Evolutionary conservation across 176 grass and related monocot species (phyloP).

Genomic region (Zoysia japonica): DNA sequence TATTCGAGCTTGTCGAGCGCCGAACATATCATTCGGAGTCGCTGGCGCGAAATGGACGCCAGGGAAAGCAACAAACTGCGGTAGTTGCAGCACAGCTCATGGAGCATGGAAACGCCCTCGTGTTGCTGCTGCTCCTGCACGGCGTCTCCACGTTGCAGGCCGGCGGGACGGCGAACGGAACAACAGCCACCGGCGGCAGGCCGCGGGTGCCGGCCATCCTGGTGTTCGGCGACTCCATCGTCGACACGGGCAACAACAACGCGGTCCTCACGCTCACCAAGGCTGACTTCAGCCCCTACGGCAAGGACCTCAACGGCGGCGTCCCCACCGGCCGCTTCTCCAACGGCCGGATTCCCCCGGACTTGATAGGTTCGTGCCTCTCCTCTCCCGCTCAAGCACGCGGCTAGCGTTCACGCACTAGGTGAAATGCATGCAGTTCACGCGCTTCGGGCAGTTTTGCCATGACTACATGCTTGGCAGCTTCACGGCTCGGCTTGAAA

Average conservation of each 20-base stretch:
- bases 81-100: conserved; percentile 22
- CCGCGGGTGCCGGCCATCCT: conserved; percentile 50
- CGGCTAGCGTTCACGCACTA: background rate
- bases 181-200: background rate
- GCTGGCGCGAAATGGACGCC: background rate
- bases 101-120: background rate
- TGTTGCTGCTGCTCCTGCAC: background rate
- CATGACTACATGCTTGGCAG: background rate
- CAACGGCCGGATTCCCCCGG: conserved; percentile 55
- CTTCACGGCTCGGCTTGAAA: conserved; percentile 48
- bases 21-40: background rate
- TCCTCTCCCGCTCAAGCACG: background rate
- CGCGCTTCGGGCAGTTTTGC: background rate
- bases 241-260: conserved; percentile 73
- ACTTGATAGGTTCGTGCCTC: conserved; percentile 42
- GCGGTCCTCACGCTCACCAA: conserved; percentile 41
- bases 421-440: background rate
- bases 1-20: background rate
- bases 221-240: conserved; percentile 68
- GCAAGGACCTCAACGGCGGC: conserved; percentile 53
- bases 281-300: conserved; percentile 53
- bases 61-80: background rate
- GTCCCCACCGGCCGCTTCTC: conserved; percentile 59
- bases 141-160: conserved; percentile 11
- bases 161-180: background rate